Evolutionary conservation across 1,284 basidiomycete species (phyloP).

Genomic region (Moesziomyces parantarcticus): DNA sequence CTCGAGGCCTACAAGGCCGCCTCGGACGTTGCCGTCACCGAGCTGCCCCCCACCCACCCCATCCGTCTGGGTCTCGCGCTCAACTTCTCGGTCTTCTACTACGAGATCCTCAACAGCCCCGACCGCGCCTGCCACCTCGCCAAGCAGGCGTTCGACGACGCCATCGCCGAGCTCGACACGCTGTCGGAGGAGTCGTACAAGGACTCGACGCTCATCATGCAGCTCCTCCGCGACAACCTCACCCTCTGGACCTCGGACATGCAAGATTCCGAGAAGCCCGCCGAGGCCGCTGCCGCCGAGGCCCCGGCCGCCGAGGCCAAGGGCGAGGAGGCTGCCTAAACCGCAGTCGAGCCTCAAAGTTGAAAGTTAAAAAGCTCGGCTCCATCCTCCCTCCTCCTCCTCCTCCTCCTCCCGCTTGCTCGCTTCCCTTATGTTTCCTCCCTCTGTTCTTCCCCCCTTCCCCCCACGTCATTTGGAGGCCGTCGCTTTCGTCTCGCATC

Average conservation of each 20-base stretch:
- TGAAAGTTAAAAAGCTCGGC: slow-evolving; percentile 38
- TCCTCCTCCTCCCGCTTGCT: slow-evolving; percentile 2
- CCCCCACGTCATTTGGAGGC: slow-evolving; percentile 42
- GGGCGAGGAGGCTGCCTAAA: slow-evolving; percentile 67
- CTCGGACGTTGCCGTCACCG: slow-evolving; percentile 95
- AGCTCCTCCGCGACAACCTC: slow-evolving; percentile 96
- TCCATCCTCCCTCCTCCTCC: slow-evolving; percentile 11
- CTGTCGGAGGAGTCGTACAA: slow-evolving; percentile 99
- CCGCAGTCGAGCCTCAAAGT: slow-evolving; percentile 20
- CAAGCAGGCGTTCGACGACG: slow-evolving; percentile 99
- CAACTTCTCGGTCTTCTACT: slow-evolving; percentile 99
- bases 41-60: slow-evolving; percentile 98
- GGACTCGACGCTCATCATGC: slow-evolving; percentile 92
- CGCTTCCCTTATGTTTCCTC: slow-evolving; percentile 14
- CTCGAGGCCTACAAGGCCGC: slow-evolving; percentile 99
- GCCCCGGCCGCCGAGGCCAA: slow-evolving; percentile 62
- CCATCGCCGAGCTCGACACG: slow-evolving; percentile 99
- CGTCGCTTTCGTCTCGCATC: slow-evolving; percentile 44
- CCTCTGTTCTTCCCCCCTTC: slow-evolving; percentile 24
- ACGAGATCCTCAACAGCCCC: slow-evolving; percentile 99
- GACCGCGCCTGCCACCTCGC: slow-evolving; percentile 99
- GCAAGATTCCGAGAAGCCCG: slow-evolving; percentile 70
- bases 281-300: slow-evolving; percentile 60
- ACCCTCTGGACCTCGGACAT: slow-evolving; percentile 96
- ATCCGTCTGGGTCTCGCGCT: slow-evolving; percentile 98